These are phyloP conservation scores for Citrus sp. DNA, from an alignment of 345 rosid species.

Conservation along the genomic window DNA sequence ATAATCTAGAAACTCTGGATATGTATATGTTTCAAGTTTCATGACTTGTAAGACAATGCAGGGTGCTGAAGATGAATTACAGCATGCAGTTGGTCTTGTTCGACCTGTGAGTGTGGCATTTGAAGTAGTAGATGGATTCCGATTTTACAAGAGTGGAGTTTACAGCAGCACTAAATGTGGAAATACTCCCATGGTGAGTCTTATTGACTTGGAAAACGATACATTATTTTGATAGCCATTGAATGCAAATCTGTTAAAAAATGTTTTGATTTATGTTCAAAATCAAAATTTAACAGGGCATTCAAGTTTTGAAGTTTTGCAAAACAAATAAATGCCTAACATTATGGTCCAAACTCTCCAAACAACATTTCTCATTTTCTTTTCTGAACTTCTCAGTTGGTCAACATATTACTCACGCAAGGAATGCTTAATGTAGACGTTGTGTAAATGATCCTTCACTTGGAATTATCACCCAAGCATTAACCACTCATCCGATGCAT, in stretches of 20 bases:
- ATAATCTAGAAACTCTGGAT: neutral
- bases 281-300: neutral
- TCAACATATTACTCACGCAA: neutral
- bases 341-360: neutral
- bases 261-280: neutral
- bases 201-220: neutral
- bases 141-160: conserved; percentile 75
- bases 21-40: neutral
- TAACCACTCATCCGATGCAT: neutral
- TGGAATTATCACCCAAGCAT: neutral
- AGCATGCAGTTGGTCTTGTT: conserved; percentile 84
- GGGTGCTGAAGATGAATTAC: conserved; percentile 92
- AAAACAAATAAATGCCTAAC: neutral
- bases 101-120: conserved; percentile 96
- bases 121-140: conserved; percentile 63
- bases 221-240: neutral
- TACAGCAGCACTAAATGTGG: conserved; percentile 71
- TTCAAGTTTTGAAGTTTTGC: neutral
- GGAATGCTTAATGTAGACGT: neutral
- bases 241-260: neutral
- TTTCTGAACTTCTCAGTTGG: neutral
- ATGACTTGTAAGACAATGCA: conserved; percentile 22
- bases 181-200: conserved; percentile 61
- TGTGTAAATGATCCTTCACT: neutral
- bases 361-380: neutral